phyloP scores from a whole-genome alignment of 768 basidiomycete genomes.

The Podaxis rugospora region DNA sequence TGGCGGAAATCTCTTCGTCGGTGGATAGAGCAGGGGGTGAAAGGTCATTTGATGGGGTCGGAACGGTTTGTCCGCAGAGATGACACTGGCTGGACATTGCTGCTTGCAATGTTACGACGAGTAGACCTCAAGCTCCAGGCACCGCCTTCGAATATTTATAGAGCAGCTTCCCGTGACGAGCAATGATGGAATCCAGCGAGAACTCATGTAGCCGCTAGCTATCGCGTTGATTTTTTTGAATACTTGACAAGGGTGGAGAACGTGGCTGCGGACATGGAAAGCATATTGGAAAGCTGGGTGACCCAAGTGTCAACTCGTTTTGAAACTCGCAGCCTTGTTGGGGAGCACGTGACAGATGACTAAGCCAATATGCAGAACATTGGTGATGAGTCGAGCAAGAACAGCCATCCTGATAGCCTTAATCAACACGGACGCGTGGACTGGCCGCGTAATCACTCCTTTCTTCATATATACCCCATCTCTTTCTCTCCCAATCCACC shows the following conservation, averaged over 20 bases:
- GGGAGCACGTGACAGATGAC: background rate
- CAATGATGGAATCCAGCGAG: background rate
- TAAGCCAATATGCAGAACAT: background rate
- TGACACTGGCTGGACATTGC: background rate
- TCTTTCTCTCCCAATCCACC: background rate
- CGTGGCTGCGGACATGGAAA: background rate
- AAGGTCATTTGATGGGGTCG: background rate
- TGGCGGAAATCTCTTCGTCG: background rate
- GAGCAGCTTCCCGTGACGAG: background rate
- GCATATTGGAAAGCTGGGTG: background rate
- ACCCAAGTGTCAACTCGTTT: background rate
- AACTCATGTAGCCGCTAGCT: background rate
- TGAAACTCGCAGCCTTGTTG: background rate
- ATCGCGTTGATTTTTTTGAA: background rate
- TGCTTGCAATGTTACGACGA: no score
- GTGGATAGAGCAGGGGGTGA: background rate
- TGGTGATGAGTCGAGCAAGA: background rate
- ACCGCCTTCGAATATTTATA: background rate
- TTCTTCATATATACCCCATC: constrained; percentile 1
- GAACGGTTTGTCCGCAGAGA: background rate
- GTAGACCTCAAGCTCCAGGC: background rate
- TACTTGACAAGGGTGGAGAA: background rate
- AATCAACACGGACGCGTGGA: background rate
- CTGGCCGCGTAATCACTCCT: constrained; percentile 16
- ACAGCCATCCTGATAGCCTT: background rate